Percentiles rank a stretch among this genome's conserved stretches.
Conservation (phyloP, 2,329 filamentous ascomycete species). For the Exophiala viscosa region DNA sequence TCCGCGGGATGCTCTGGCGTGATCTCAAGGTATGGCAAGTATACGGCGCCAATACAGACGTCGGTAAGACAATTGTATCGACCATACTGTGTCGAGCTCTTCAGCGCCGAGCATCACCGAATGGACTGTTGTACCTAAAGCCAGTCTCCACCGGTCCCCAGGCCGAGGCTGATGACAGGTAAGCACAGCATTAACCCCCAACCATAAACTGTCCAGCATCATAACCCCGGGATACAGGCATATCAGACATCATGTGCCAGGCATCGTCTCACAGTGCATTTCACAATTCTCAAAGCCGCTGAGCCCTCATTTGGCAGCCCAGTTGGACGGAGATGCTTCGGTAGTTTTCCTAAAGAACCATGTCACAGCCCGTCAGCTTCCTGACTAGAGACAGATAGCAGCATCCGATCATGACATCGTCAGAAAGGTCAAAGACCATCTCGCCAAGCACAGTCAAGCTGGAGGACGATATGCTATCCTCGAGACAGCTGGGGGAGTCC, state of each 20-base stretch:
- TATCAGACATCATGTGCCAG: constrained; percentile 56
- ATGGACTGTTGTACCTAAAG: constrained; percentile 65
- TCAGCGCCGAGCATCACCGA: constrained; percentile 40
- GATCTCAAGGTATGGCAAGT: constrained; percentile 68
- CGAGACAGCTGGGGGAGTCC: constrained; percentile 78
- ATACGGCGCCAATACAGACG: constrained; percentile 78
- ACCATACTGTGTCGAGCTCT: constrained; percentile 67
- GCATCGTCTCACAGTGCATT: constrained; percentile 58
- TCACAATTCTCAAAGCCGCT: constrained; percentile 70
- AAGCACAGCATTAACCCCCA: constrained; percentile 24
- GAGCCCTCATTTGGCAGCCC: constrained; percentile 73
- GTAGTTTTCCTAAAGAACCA: neutral
- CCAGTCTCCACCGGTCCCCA: constrained; percentile 73
- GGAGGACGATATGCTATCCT: constrained; percentile 53
- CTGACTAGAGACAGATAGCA: constrained; percentile 39
- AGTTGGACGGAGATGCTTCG: constrained; percentile 21
- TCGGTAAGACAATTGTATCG: constrained; percentile 79
- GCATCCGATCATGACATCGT: constrained; percentile 53
- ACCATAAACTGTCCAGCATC: neutral
- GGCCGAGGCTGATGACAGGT: constrained; percentile 69
- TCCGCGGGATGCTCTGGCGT: constrained; percentile 49
- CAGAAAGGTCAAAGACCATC: constrained; percentile 44
- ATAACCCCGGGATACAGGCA: constrained; percentile 48
- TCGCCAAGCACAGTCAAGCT: constrained; percentile 34
- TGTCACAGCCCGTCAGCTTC: neutral